A percentile compares a stretch with the other conserved stretches of the same genome.
Conservation (phyloP, 1,139 yeast species). For the Hyphopichia khmerensis region DNA sequence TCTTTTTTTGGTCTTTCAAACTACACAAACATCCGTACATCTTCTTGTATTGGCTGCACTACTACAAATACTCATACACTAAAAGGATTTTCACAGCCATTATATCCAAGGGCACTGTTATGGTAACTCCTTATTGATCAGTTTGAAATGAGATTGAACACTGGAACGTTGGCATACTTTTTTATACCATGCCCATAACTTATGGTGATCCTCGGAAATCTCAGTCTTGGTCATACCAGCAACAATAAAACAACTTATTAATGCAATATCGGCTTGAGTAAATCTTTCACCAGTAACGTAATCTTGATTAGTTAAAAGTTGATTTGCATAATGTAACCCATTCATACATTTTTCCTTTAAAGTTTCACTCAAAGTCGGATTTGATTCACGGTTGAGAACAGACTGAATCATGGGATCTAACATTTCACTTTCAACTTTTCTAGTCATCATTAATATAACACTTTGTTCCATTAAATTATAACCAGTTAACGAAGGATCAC, state of each 20-base stretch:
- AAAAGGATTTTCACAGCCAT: too few relatives aligned
- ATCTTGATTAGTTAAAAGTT: conserved; percentile 3
- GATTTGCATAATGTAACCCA: conserved; percentile 4
- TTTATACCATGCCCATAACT: background rate
- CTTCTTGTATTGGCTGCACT: too few relatives aligned
- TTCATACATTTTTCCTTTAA: conserved; percentile 3
- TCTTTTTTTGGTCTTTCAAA: too few relatives aligned
- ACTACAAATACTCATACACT: too few relatives aligned
- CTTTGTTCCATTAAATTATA: conserved; percentile 5
- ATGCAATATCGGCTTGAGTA: conserved; percentile 8
- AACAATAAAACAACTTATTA: conserved; percentile 5
- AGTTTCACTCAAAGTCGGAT: conserved; percentile 4
- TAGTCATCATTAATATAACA: conserved; percentile 6
- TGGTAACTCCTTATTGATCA: too few relatives aligned
- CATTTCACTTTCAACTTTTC: conserved; percentile 7
- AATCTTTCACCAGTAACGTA: conserved; percentile 7
- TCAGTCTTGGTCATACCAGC: conserved; percentile 2
- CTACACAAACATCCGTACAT: too few relatives aligned
- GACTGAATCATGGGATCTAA: conserved; percentile 4
- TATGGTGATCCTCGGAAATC: conserved; percentile 3
- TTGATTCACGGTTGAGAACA: conserved; percentile 5
- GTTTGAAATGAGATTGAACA: background rate
- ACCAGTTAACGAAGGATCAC: conserved; percentile 6
- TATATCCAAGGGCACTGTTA: too few relatives aligned
- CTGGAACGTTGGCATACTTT: background rate